Evolutionary conservation across 768 basidiomycete genomes (phyloP), one percentile per base, ranked within the genome.

Genomic region (Fomitopsis serialis): DNA sequence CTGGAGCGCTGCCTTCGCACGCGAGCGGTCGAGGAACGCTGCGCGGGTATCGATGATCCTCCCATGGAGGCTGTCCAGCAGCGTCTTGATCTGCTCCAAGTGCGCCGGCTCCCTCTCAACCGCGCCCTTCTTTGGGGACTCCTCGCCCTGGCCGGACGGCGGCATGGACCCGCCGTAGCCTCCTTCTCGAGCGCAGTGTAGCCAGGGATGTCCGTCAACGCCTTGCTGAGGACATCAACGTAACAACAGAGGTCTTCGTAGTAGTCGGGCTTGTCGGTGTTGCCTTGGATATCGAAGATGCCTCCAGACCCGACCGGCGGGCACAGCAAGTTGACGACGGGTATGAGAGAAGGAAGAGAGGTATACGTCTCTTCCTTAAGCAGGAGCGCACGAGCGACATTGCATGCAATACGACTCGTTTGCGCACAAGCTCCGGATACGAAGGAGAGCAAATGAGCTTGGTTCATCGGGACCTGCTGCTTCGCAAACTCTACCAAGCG

Each of bases 1-100:
- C 62, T 90, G 85, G 46, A 90, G 66, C 0, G 78, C 76, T 2
- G 81, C 84, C 59, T 91, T 92, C 3, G 81, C 77, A 52, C 85
- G 77, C 2, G 89, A 88, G 45, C 89, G 82, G 56, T 90, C 88
- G 32, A 92, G 73, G 65, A 87, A 80, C 1, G 84, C 81, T 24
- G 85, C 87, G 44, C 87, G 84, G 2, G 81, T 83, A 63, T 91
- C 89, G 44, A 79, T 87, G 50, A 89, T 89, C 48, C 73, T 77
- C 13, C 76, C 74, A 61, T 85, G 84, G 9, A 87, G 58, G 11
- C 60, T 60, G 35, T 85, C 80, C 12, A 89, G 68, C 9, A 70
- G 70, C 15, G 55, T 60, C 42, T 72, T 70, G n/a, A 87, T 66
- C 36, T 73, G 66, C 56, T 81, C 75, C 6, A 89, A 68, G 17